Evolutionary conservation across 495 filamentous ascomycete genomes (phyloP), one percentile per base, ranked within the genome.

Genomic region (Trichocladium antarcticum): DNA sequence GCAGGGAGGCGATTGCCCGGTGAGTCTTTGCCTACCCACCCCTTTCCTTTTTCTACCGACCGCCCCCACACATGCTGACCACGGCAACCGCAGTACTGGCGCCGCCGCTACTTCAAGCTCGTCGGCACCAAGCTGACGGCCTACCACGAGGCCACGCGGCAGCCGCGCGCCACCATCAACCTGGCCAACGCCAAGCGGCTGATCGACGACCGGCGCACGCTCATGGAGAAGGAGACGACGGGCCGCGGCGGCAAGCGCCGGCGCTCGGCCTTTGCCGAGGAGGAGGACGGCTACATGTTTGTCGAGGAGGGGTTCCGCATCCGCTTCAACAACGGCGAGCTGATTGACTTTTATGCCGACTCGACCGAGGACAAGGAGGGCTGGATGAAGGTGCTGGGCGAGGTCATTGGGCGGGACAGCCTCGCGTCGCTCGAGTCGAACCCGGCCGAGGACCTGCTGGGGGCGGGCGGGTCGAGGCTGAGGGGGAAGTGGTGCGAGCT

Each of bases 261-360:
- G 31, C 89, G 92, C 60, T 93, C 87, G 44, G 92, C 86, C 22
- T 98, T 98, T 57, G 89, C 93, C 7, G 92, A 97, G 65, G 93
- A 97, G 58, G 93, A 97, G 65, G 92, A 98, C 58, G 92, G 93
- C 40, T 98, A 97, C 70, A 95, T 96, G 88, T 97, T 97, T 57
- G 92, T 98, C 19, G 92, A 98, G 66, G 93, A 97, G 62, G 92
- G 93, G 11, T 98, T 98, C 79, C 85, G 92, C 29, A 90, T 98
- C 63, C 87, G 89, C 45, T 98, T 98, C 66, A 89, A 83, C 50
- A 98, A 98, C 60, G 92, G 92, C 42, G 92, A 98, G 68, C 80
- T 90, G 35, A 98, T 98, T 53, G 92, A 98, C 64, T 98, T 98
- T 67, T 98, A 98, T 56, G 93, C 92, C 53, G 92, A 98, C 64